Base-by-base conservation (phyloP, 1,284 basidiomycete species). In the Ustanciosporium gigantosporum region DNA sequence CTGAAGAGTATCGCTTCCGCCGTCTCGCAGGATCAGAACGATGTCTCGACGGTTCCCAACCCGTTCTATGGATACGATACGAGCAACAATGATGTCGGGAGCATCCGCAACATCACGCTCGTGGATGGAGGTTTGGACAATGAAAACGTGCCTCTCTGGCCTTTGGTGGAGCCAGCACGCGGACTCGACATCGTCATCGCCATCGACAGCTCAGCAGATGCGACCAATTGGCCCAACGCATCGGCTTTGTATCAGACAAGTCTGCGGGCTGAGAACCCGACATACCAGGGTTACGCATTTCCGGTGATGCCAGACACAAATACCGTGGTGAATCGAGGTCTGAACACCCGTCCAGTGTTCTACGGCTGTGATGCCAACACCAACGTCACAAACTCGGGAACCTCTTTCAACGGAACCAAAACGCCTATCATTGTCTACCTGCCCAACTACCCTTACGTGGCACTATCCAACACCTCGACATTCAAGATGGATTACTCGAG, bases 261-360 rank as follows among this genome's bases (percentile, higher is more conserved):
- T 38, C 38, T 61, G 29, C 65, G 72, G 16, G 45, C 52, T 1
- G 31, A 68, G 39, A 27, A 64, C 25, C 21, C 43, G 0, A 22
- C 17, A 21, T 77, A 71, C 46, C 32, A 19, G 46, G 51, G 60
- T 13, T 70, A 79, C 46, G 57, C 76, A 6, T 80, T 82, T 73
- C 81, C 81, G 1, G 41, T 67, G 15, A 78, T 83, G n/a, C 82
- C 82, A 0, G 67, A 71, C 11, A 72, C 76, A 5, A 79, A 82
- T 14, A 83, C 82, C 5, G 88, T 88, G 68, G 70, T 88, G 38
- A 78, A 80, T 13, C 83, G 82, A 7, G 88, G 88, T 14, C 81
- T 87, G 9, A 87, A 86, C 73, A 81, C 81, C 31, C 82, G 88
- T 16, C 84, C 88, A 5, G 86, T 86, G 0, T 89, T 90, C 77